Conservation (phyloP, 306 rosid species). For the Begonia peltatifolia region DNA sequence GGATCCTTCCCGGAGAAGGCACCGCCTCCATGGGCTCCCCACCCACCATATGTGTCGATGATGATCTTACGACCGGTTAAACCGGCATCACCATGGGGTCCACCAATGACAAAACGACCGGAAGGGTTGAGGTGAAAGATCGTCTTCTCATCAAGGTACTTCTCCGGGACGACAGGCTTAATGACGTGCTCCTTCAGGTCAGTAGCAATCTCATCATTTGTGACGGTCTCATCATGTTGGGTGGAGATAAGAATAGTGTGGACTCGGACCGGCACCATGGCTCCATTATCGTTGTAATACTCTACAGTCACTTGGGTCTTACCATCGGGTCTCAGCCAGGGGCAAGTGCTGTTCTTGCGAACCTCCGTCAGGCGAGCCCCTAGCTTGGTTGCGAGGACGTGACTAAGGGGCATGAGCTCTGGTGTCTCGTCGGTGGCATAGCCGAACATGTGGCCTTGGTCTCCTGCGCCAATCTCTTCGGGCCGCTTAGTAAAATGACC, state of each 20-base stretch:
- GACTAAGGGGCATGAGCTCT: slow-evolving; percentile 47
- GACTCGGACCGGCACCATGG: slow-evolving; percentile 60
- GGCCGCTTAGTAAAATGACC: slow-evolving; percentile 65
- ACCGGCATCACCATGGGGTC: slow-evolving; percentile 67
- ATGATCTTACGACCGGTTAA: slow-evolving; percentile 57
- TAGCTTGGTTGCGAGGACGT: slow-evolving; percentile 56
- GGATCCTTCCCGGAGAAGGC: slow-evolving; percentile 70
- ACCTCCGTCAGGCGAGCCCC: slow-evolving; percentile 58
- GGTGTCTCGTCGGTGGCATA: slow-evolving; percentile 69
- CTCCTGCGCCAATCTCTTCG: slow-evolving; percentile 68
- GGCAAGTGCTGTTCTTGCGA: slow-evolving; percentile 50
- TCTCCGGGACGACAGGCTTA: slow-evolving; percentile 56
- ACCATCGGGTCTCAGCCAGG: slow-evolving; percentile 62
- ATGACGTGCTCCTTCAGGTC: slow-evolving; percentile 57
- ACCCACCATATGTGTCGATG: slow-evolving; percentile 59
- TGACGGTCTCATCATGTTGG: slow-evolving; percentile 58
- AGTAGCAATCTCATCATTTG: slow-evolving; percentile 54
- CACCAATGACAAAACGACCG: slow-evolving; percentile 64
- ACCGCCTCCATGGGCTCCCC: slow-evolving; percentile 75
- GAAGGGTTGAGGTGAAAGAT: slow-evolving; percentile 73
- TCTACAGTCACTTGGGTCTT: slow-evolving; percentile 60
- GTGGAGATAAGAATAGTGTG: slow-evolving; percentile 65
- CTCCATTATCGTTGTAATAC: slow-evolving; percentile 50
- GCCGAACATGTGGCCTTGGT: slow-evolving; percentile 72
- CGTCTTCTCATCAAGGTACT: slow-evolving; percentile 58